Evolutionary conservation across 2,329 filamentous ascomycete genomes (phyloP).

Genomic region (Fusarium sublunatum): DNA sequence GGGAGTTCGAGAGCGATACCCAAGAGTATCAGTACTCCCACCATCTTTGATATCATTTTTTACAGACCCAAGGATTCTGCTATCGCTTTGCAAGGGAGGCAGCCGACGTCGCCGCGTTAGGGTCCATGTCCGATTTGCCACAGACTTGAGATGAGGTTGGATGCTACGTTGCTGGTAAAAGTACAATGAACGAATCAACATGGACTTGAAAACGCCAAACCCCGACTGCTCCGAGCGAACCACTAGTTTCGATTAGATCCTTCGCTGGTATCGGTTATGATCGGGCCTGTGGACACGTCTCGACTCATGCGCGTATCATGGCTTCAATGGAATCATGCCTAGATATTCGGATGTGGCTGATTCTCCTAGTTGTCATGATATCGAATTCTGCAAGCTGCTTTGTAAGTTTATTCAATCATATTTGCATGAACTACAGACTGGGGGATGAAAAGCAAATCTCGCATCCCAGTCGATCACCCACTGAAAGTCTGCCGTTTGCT

Average conservation of each 20-base stretch:
- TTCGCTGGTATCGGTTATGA: conserved; percentile 28
- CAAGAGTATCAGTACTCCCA: not conserved
- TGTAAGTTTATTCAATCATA: conserved; percentile 1
- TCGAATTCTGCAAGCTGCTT: conserved; percentile 2
- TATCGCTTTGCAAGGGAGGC: conserved; percentile 25
- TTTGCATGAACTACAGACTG: conserved; percentile 9
- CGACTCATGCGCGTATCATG: conserved; percentile 18
- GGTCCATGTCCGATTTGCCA: conserved; percentile 41
- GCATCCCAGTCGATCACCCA: conserved; percentile 13
- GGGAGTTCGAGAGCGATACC: conserved; percentile 4
- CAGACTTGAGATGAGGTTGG: conserved; percentile 34
- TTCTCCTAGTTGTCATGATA: conserved; percentile 8
- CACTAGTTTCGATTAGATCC: conserved; percentile 27
- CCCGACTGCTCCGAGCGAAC: conserved; percentile 34
- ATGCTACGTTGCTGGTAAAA: conserved; percentile 42
- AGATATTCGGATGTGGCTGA: conserved; percentile 6
- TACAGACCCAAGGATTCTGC: conserved; percentile 6
- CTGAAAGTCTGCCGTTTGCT: conserved; percentile 20
- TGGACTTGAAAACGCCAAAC: conserved; percentile 7
- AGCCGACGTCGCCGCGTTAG: conserved; percentile 30
- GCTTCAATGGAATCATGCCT: conserved; percentile 5
- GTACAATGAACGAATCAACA: conserved; percentile 32
- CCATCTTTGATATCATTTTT: conserved; percentile 4
- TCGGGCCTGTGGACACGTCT: conserved; percentile 21
- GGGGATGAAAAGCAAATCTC: conserved; percentile 29